Base-by-base conservation (phyloP, 1,284 basidiomycete species). In the Marasmius tenuissimus region DNA sequence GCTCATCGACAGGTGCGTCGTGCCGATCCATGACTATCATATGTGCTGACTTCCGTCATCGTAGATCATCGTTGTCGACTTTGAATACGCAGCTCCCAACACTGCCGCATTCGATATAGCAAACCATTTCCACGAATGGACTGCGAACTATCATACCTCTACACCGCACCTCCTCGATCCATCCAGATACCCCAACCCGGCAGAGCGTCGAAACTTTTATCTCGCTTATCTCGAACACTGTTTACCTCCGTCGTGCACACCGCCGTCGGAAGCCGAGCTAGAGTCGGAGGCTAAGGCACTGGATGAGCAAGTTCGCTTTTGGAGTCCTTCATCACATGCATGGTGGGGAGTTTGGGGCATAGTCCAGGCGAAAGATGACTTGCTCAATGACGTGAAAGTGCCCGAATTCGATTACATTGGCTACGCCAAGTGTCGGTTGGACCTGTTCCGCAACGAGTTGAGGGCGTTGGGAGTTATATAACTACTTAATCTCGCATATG, bases 51-150 rank as follows among this genome's bases (percentile, higher is more conserved):
- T 57, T 47, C 20, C 58, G 65, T 57, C 60, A 48, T 47, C 62
- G 57, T 70, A 94, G 91, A 88, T 96, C 68, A 92, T 96, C 71
- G 93, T 97, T 40, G 93, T 97, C 65, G 95, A 97, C 76, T 97
- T 97, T 72, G 96, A 98, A 77, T 98, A 97, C 71, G 93, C 95
- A 8, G 83, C 89, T 0, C 90, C 92, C 2, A 97, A 97, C 73
- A 88, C 93, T 34, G 87, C 94, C 3, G 91, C 93, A 2, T 96
- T 89, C 75, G 96, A 98, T 73, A 94, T 98, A 69, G 95, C 92
- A 62, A 97, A 97, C 76, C 95, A 97, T 76, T 97, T 97, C 76
- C 89, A 93, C 72, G 96, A 97, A 76, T 97, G 96, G 95, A 92
- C 92, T 34, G 91, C 93, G 18, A 85, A 97, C 75, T 98, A 97